Evolutionary conservation across 1,139 yeast species (phyloP), one percentile per base, ranked within the genome.

Genomic region (Yamadazyma triangularis): DNA sequence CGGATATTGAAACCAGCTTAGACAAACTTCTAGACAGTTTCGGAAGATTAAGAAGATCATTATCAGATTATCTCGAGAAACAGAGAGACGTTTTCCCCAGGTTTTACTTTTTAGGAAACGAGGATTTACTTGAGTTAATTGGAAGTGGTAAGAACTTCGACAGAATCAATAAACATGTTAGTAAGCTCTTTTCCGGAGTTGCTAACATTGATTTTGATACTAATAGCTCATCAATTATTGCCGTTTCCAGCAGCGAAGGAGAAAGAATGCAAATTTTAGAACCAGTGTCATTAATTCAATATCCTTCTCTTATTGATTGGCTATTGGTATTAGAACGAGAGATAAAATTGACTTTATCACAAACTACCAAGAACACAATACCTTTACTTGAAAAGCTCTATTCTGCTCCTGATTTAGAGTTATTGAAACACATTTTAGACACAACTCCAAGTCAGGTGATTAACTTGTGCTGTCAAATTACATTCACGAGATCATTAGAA

Each of bases 51-150:
- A 72, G 80, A 32, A 73, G 71, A 33, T 81, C 96, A 0, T 65
- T 91, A 12, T 69, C 80, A 2, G 93, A 85, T 11, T 91, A 80
- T 50, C 64, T 89, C 28, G 96, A 89, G 45, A 74, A 71, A 27
- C 95, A 89, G 48, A 63, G 97, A 41, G 82, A 75, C 29, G 41
- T 70, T 2, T 89, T 83, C 46, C 91, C 96, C 0, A 66, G 97
- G 27, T 83, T 89, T 38, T 88, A 82, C 46, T 89, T 91, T 48
- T 62, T 91, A 24, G 96, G 97, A 5, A 91, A 91, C 49, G 96
- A 88, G 41, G 96, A 89, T 50, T 60, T 91, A 24, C 59, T 91
- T 24, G 95, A 87, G 40, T 73, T 91, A 25, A 73, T 91, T 33
- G 96, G 96, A 4, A 71, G 79, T 35, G 64, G 79, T 0, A 58